A percentile compares a stretch with the other conserved stretches of the same genome.
phyloP scores from a whole-genome alignment of 805 yeast species.

The Grigorovia humatica region DNA sequence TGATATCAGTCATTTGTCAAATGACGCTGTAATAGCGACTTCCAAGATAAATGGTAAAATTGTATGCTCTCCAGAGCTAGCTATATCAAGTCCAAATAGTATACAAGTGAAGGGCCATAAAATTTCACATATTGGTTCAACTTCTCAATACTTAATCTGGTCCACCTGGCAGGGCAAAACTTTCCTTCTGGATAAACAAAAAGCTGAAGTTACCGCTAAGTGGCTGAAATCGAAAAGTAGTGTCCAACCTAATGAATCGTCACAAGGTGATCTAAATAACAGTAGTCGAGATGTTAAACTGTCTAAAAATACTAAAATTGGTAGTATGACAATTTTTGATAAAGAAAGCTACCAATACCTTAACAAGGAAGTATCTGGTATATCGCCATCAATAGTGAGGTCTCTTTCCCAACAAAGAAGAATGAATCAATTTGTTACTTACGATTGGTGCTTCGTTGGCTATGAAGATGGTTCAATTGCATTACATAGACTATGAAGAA shows the following conservation, averaged over 20 bases:
- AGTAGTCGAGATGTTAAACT: background rate
- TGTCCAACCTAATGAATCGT: constrained; percentile 15
- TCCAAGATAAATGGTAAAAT: background rate
- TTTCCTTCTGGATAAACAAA: background rate
- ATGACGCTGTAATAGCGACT: background rate
- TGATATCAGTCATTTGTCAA: background rate
- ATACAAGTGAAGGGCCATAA: background rate
- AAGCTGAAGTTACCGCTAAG: background rate
- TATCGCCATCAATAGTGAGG: background rate
- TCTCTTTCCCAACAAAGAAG: constrained; percentile 10
- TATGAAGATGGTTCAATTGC: constrained; percentile 25
- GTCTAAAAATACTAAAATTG: constrained; percentile 2
- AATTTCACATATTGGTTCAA: background rate
- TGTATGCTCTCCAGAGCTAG: background rate
- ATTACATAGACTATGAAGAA: constrained; percentile 3
- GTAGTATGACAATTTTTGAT: constrained; percentile 4
- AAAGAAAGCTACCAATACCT: background rate
- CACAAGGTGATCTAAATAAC: constrained; percentile 14
- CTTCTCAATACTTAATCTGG: background rate
- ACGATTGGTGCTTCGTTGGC: constrained; percentile 25
- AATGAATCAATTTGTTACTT: constrained; percentile 5
- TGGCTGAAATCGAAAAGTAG: constrained; percentile 16
- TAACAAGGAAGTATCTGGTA: background rate
- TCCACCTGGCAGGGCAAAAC: constrained; percentile 4
- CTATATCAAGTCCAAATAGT: background rate